Evolutionary conservation across 1,139 yeast species (phyloP), one percentile per base, ranked within the genome.

Genomic region (Pichia sp.): DNA sequence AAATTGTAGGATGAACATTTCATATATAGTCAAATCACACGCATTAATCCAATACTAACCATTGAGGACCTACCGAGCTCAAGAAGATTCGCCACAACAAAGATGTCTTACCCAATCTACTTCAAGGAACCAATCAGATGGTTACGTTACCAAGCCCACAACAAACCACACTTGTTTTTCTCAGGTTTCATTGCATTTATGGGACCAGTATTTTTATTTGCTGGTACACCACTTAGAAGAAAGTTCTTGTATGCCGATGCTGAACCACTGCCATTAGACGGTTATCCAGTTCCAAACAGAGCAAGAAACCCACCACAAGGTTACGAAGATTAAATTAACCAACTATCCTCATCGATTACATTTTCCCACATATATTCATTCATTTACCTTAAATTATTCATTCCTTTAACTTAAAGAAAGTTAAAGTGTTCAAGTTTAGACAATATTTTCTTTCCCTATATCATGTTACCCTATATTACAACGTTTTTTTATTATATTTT

Each of bases 61-160:
- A n/a, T n/a, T n/a, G n/a, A n/a, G n/a, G n/a, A n/a, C n/a, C n/a
- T 11, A 24, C 9, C 17, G 30, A 14, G 30, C 18, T 26, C 8
- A n/a, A n/a, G n/a, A n/a, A n/a, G n/a, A n/a, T n/a, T n/a, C n/a
- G n/a, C n/a, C 10, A 5, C 32, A 35, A 14, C 34, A 24, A 25
- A 35, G 15, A 47, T 47, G 51, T 47, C 58, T 8, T 73, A 75
- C 59, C 84, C 84, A 38, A 60, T 72, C 38, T 78, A 77, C 60
- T 77, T 60, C 62, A 75, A 73, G 56, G 75, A 77, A 55, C 84
- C 84, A 47, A 56, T 76, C 30, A 77, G 79, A 61, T 84, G 86
- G 83, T 63, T 79, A 48, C 82, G 89, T 61, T 83, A 77, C 64
- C 82, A 80, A 53, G 84, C 91, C 32, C 85, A 83, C 65, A 77